These are phyloP conservation scores for Pseudogymnoascus sp. DNA, from an alignment of 2,329 filamentous ascomycete genomes.

Conservation along the genomic window DNA sequence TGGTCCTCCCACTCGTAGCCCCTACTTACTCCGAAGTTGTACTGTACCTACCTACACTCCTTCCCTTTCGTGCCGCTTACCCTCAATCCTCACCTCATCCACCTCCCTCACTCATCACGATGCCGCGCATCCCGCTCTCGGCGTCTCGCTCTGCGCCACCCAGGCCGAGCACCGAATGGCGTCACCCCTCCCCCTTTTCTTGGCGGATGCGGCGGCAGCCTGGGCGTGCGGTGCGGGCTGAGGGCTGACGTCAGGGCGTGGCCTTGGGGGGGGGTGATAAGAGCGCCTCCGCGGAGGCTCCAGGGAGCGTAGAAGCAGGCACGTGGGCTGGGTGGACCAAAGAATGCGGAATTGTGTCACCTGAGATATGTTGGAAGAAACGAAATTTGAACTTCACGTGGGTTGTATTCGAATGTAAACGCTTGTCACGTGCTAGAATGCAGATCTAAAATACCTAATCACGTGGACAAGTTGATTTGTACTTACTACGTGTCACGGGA, in stretches of 20 bases:
- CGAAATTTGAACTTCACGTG: no score
- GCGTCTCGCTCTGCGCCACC: background rate
- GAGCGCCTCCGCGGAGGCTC: background rate
- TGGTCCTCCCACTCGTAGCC: background rate
- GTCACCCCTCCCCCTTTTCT: background rate
- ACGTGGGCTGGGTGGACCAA: background rate
- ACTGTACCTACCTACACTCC: background rate
- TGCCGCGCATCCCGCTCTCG: background rate
- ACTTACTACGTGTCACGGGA: background rate
- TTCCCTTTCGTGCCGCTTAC: background rate
- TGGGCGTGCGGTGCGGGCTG: background rate
- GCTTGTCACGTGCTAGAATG: background rate
- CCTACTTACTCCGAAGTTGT: no score
- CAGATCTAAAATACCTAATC: background rate
- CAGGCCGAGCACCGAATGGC: background rate
- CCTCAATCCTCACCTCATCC: background rate
- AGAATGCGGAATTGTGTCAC: background rate
- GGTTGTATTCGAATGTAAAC: no score
- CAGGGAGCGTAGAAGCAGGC: background rate
- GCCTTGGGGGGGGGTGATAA: background rate
- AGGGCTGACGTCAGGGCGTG: background rate
- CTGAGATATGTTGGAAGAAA: background rate
- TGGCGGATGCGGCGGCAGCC: background rate
- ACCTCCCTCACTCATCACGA: background rate
- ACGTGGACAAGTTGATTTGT: background rate